A percentile compares a stretch with the other conserved stretches of the same genome.
These are phyloP conservation scores for Claviceps cyperi DNA, from an alignment of 2,329 filamentous ascomycete species.

Conservation along the genomic window DNA sequence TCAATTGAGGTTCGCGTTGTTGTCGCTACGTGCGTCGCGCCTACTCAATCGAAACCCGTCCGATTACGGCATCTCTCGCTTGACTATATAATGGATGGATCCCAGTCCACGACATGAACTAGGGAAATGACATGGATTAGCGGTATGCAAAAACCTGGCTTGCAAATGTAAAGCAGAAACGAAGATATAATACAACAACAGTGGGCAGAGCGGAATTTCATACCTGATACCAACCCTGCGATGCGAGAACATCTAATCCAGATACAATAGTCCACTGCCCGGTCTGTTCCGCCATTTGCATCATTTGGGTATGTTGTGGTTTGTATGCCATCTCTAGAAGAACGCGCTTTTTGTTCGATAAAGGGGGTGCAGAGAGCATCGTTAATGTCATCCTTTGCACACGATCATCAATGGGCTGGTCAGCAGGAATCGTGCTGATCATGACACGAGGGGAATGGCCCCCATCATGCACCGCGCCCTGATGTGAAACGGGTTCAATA, in stretches of 20 bases:
- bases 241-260: constrained; percentile 76
- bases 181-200: neutral
- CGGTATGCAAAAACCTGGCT: neutral
- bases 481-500: constrained; percentile 44
- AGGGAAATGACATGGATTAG: neutral
- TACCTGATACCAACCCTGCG: constrained; percentile 82
- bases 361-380: constrained; percentile 27
- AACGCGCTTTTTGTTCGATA: constrained; percentile 33
- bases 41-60: constrained; percentile 5
- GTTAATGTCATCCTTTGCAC: constrained; percentile 51
- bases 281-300: constrained; percentile 63
- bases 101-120: constrained; percentile 76
- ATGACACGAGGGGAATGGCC: constrained; percentile 48
- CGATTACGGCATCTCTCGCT: constrained; percentile 47
- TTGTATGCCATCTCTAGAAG: constrained; percentile 96
- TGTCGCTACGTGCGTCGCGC: neutral
- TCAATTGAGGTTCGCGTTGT: too few species aligned
- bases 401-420: constrained; percentile 60
- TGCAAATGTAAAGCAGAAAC: neutral
- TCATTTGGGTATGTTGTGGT: constrained; percentile 67
- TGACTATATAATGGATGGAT: constrained; percentile 60
- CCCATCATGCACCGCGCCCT: constrained; percentile 30
- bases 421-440: constrained; percentile 82
- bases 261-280: constrained; percentile 69
- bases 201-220: constrained; percentile 14